Conservation (phyloP, 768 basidiomycete genomes). For the Suillus occidentalis region DNA sequence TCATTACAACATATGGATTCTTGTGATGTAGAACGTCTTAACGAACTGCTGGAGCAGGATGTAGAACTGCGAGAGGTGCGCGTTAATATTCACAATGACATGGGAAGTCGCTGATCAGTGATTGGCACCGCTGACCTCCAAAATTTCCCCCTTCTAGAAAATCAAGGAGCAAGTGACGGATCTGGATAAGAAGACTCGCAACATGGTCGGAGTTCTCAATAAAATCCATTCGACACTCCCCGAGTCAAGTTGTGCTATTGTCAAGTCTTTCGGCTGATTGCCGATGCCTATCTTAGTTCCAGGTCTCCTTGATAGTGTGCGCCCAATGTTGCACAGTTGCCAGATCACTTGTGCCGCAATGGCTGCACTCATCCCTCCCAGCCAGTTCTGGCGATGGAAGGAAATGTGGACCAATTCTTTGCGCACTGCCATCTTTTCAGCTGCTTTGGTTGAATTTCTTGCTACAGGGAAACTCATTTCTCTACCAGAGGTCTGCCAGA, state of each 20-base stretch:
- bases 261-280: conserved; percentile 9
- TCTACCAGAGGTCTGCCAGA: conserved; percentile 47
- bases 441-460: conserved; percentile 66
- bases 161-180: conserved; percentile 75
- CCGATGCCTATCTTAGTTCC: conserved; percentile 47
- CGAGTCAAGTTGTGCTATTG: conserved; percentile 47
- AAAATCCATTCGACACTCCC: conserved; percentile 75
- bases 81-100: conserved; percentile 1
- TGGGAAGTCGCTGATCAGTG: not conserved
- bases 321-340: conserved; percentile 56
- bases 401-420: conserved; percentile 79
- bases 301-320: conserved; percentile 54
- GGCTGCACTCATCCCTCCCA: conserved; percentile 60
- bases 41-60: conserved; percentile 60
- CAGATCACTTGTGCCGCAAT: conserved; percentile 49
- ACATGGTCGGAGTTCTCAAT: conserved; percentile 73
- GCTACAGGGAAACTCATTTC: conserved; percentile 58
- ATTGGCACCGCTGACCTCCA: conserved; percentile 6
- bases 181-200: conserved; percentile 73
- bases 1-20: conserved; percentile 47
- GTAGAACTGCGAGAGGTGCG: conserved; percentile 64
- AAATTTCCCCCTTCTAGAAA: conserved; percentile 48
- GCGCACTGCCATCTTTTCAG: conserved; percentile 64
- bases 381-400: conserved; percentile 84
- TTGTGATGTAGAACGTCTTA: conserved; percentile 55